These are phyloP conservation scores for Diaporthe sp. DNA, from an alignment of 2,329 filamentous ascomycete genomes.

Conservation along the genomic window DNA sequence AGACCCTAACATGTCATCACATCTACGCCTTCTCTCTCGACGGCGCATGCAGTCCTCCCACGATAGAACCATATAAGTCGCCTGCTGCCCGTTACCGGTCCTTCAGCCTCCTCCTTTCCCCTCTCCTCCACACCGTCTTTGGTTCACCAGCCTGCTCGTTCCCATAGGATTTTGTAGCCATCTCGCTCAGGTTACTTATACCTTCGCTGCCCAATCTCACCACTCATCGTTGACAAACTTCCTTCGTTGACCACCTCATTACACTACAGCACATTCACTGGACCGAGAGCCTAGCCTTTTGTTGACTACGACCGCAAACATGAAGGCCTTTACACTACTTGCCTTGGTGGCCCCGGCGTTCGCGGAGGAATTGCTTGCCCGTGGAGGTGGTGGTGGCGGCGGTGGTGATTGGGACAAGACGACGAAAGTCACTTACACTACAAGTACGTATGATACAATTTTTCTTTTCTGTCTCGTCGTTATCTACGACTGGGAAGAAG, in stretches of 20 bases:
- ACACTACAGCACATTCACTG: slow-evolving; percentile 37
- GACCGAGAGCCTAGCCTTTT: slow-evolving; percentile 29
- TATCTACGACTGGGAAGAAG: no score
- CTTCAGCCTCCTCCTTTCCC: slow-evolving; percentile 40
- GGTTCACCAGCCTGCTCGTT: slow-evolving; percentile 44
- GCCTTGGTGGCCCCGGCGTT: slow-evolving; percentile 49
- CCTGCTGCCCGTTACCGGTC: slow-evolving; percentile 34
- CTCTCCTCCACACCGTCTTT: slow-evolving; percentile 41
- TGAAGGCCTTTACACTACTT: slow-evolving; percentile 53
- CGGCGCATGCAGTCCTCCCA: not conserved
- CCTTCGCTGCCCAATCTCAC: slow-evolving; percentile 43
- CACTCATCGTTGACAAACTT: slow-evolving; percentile 14
- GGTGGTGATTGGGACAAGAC: slow-evolving; percentile 38
- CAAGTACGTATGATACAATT: slow-evolving; percentile 27
- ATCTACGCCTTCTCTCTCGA: slow-evolving; percentile 21
- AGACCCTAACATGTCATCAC: slow-evolving; percentile 29
- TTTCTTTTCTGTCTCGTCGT: not conserved
- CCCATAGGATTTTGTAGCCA: slow-evolving; percentile 45
- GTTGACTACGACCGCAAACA: slow-evolving; percentile 43
- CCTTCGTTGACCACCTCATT: slow-evolving; percentile 10
- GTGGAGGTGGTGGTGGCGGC: slow-evolving; percentile 39
- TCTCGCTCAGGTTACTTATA: slow-evolving; percentile 50
- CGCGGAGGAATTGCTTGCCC: slow-evolving; percentile 44
- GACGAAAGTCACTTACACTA: slow-evolving; percentile 44
- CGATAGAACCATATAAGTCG: slow-evolving; percentile 37